Evolutionary conservation across 768 basidiomycete species (phyloP), one percentile per base, ranked within the genome.

Genomic region (Trametes coccinea): DNA sequence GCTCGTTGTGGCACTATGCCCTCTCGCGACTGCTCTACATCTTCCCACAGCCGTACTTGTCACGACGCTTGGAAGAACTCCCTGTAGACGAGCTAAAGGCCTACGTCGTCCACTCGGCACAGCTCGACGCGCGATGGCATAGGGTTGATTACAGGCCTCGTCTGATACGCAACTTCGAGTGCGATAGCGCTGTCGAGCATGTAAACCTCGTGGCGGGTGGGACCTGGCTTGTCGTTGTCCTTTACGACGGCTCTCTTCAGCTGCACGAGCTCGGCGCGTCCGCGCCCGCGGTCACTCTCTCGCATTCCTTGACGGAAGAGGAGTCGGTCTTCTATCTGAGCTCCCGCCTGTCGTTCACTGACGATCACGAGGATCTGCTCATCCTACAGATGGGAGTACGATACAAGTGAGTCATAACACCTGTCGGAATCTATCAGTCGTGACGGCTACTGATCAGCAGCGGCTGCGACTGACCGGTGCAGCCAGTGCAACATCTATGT

Each of bases 321-420:
- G 62, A 63, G 62, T 63, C 62, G 27, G 62, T 63, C 17, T 54
- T 63, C 52, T 63, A 63, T 50, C 57, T 63, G 53, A 63, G 62
- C 56, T 63, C 62, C 53, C 57, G 56, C 53, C 47, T 53, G 52
- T 63, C 62, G 41, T 48, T 59, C 51, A 54, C 62, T 55, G 47
- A 59, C 31, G 56, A 59, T 27, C 56, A 59, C 53, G 62, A 63
- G 53, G 62, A 63, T 45, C 52, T 63, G 27, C 37, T 63, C 56
- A 63, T 63, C 57, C 48, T 63, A 16, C 62, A 63, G 47, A 63
- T 63, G 62, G 62, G 62, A 14, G 62, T 63, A 22, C 62, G 62
- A 30, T 63, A 63, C 48, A 55, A 63, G 62, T 63, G 52, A 44
- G 62, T 59, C 5, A 39, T 34, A 39, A 13, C 30, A 41, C 40